Evolutionary conservation across 192 early-diverging fungal genomes (phyloP).

Genomic region (Coemansia sp.): DNA sequence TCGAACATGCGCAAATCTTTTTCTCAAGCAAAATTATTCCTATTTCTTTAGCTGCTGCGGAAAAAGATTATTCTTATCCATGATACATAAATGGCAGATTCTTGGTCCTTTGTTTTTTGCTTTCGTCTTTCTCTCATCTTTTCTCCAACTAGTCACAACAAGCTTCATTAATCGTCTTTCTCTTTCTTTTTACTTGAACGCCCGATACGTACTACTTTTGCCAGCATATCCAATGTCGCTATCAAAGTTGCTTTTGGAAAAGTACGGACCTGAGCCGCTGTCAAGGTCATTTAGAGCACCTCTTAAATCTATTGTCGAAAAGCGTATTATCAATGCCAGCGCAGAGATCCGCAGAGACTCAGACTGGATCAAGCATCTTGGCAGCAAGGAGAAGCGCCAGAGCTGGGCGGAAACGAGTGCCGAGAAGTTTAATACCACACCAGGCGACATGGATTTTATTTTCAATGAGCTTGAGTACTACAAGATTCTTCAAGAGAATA

Average conservation of each 20-base stretch:
- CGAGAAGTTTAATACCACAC: not conserved
- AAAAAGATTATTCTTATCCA: no score
- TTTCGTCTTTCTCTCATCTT: no score
- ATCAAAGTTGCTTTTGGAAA: not conserved
- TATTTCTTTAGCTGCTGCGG: no score
- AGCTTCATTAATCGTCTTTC: no score
- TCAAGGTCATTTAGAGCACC: not conserved
- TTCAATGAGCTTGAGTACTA: not conserved
- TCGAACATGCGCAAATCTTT: no score
- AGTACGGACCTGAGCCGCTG: not conserved
- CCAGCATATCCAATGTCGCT: not conserved
- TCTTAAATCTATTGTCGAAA: not conserved
- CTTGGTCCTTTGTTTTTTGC: no score
- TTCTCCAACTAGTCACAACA: no score
- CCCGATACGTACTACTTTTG: no score
- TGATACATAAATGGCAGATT: no score
- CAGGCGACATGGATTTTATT: not conserved
- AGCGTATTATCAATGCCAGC: slow-evolving; percentile 4
- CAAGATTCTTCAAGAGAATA: not conserved
- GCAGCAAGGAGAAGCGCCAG: not conserved
- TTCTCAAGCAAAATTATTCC: no score
- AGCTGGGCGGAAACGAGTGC: not conserved
- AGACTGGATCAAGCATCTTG: not conserved
- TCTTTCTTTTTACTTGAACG: no score
- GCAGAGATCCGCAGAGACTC: not conserved